phyloP scores from a whole-genome alignment of 73 alveolate species.

The Breviolum minutum region DNA sequence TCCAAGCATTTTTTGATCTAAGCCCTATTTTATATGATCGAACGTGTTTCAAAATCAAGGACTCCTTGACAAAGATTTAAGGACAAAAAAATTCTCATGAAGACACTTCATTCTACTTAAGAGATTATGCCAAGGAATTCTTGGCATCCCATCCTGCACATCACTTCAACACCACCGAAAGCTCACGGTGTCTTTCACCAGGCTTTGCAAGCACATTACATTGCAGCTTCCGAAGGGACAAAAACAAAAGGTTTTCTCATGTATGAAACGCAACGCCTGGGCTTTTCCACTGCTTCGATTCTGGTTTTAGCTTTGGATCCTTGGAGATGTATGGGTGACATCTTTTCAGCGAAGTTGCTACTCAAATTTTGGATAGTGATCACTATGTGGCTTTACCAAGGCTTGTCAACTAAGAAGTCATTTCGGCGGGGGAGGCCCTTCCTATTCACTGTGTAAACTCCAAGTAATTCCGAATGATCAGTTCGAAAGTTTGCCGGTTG shows the following conservation, averaged over 20 bases:
- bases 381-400: not conserved
- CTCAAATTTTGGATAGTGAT: not conserved
- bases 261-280: constrained; percentile 39
- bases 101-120: not conserved
- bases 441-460: too few relatives aligned
- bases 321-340: not conserved
- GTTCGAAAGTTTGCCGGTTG: too few relatives aligned
- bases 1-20: too few relatives aligned
- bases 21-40: too few relatives aligned
- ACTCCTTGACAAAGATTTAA: not conserved
- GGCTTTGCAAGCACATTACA: constrained; percentile 57
- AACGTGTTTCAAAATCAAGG: too few relatives aligned
- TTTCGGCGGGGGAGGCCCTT: too few relatives aligned
- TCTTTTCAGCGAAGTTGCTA: not conserved
- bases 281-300: constrained; percentile 38
- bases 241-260: constrained; percentile 34
- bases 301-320: not conserved
- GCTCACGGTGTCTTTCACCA: not conserved
- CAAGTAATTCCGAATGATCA: too few relatives aligned
- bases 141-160: not conserved
- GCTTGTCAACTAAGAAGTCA: too few relatives aligned
- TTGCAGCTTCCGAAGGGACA: constrained; percentile 13
- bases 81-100: not conserved
- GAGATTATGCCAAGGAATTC: not conserved
- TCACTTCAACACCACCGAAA: not conserved